Percentiles rank a stretch among this genome's conserved stretches.
Conservation (phyloP, 768 basidiomycete genomes). For the Psilocybe subaeruginosa region DNA sequence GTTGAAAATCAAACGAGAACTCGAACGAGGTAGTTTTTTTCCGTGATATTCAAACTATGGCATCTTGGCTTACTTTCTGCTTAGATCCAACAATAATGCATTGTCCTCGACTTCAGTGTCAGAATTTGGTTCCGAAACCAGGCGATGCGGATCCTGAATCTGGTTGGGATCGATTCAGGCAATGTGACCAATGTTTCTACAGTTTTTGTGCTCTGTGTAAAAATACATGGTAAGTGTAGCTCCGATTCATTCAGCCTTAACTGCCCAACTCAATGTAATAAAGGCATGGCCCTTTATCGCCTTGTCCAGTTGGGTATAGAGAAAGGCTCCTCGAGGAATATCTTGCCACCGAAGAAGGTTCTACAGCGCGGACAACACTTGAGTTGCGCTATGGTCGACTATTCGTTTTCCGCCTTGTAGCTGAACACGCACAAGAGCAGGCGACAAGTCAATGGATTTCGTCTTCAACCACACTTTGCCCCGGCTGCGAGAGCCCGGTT, state of each 20-base stretch:
- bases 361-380: conserved; percentile 47
- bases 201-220: conserved; percentile 83
- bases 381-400: conserved; percentile 64
- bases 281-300: conserved; percentile 80
- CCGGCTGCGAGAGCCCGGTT: conserved; percentile 68
- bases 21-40: conserved; percentile 63
- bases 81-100: conserved; percentile 76
- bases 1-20: conserved; percentile 65
- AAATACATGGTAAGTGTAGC: conserved; percentile 62
- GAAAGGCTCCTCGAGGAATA: conserved; percentile 70
- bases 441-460: conserved; percentile 73
- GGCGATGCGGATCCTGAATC: conserved; percentile 49
- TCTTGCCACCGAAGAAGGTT: conserved; percentile 46
- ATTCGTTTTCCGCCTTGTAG: conserved; percentile 62
- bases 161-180: conserved; percentile 70
- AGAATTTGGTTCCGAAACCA: conserved; percentile 68
- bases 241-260: background rate
- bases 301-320: conserved; percentile 64
- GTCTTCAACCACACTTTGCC: conserved; percentile 64
- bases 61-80: background rate
- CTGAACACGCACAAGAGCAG: conserved; percentile 65
- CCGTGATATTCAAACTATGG: background rate
- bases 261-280: conserved; percentile 7
- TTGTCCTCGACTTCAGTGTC: conserved; percentile 79
- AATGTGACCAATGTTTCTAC: conserved; percentile 68